Percentiles rank a stretch among this genome's conserved stretches.
Conservation (phyloP, 306 rosid species). For the Lathyrus oleraceus region DNA sequence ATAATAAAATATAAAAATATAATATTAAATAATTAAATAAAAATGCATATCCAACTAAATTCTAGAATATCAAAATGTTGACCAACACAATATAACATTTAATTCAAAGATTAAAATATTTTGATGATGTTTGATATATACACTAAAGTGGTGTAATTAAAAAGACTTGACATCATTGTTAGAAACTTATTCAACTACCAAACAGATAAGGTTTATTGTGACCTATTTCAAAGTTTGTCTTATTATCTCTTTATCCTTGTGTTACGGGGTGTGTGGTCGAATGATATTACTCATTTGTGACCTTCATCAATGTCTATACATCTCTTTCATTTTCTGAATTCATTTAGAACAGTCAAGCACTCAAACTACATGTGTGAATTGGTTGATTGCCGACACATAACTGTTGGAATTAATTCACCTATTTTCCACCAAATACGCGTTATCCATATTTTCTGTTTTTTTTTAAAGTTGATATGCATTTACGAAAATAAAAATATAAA, state of each 20-base stretch:
- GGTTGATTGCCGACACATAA: conserved; percentile 37
- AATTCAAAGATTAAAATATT: too few species aligned
- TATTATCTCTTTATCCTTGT: conserved; percentile 31
- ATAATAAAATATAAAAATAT: too few species aligned
- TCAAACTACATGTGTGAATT: not conserved
- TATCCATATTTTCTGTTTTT: not conserved
- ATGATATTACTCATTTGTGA: conserved; percentile 10
- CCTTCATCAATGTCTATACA: conserved; percentile 2
- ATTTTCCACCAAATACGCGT: conserved; percentile 21
- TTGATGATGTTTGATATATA: not conserved
- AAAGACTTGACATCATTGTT: not conserved
- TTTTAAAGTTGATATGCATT: too few species aligned
- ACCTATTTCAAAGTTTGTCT: not conserved
- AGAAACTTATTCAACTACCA: not conserved
- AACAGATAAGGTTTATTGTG: not conserved
- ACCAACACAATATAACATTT: too few species aligned
- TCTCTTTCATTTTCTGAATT: not conserved
- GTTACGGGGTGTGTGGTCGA: not conserved
- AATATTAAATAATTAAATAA: too few species aligned
- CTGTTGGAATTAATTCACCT: not conserved
- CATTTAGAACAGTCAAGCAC: not conserved
- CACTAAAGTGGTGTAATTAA: not conserved
- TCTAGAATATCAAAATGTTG: too few species aligned
- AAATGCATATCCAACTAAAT: too few species aligned
- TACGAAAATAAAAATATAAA: not conserved